Base-by-base conservation (phyloP, 2,329 filamentous ascomycete species). In the Aspergillus sojae region DNA sequence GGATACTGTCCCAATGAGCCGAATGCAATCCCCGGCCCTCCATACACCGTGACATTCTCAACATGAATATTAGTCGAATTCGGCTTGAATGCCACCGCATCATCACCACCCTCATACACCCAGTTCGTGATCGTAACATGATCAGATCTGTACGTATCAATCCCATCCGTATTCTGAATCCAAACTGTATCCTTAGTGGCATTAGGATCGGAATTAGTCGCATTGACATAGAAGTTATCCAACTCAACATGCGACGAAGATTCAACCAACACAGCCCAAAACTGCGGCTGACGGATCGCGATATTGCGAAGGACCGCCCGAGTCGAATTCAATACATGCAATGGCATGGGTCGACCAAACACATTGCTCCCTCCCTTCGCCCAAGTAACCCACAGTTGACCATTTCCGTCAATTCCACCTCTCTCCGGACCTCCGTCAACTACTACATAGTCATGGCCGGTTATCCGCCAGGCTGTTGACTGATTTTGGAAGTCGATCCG, bases 151-250 rank as follows among this genome's bases (percentile, higher is more conserved):
- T 82, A 85, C 30, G 81, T 82, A 63, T 85, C 81, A 56, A 79
- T 78, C 4, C 83, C 83, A 66, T 85, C 83, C 1, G 83, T 85
- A 63, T 85, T 85, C 16, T 83, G 78, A 1, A 82, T 82, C 77
- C 79, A 82, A 60, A 79, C 75, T 10, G 30, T 34, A 21, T 61
- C 58, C 3, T 45, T 16, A 5, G 11, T 28, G 3, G 58, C 61
- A 30, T 53, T 19, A 26, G 7, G 56, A 32, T 78, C 80, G 59
- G 77, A 77, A 39, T 79, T 83, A 2, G 78, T 81, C 1, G 82
- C 78, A 65, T 82, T 82, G 78, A 85, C 83, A 58, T 83, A 81
- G n/a, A 84, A 73, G 63, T 85, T 85, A 11, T 81, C 83, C 77
- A 85, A 82, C 12, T 82, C 83, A 59, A 85, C 76, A 62, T 85